Percentiles rank a stretch among this genome's conserved stretches.
Evolutionary conservation across 176 grass and related monocot species (phyloP).

Genomic region (Bromus sterilis): DNA sequence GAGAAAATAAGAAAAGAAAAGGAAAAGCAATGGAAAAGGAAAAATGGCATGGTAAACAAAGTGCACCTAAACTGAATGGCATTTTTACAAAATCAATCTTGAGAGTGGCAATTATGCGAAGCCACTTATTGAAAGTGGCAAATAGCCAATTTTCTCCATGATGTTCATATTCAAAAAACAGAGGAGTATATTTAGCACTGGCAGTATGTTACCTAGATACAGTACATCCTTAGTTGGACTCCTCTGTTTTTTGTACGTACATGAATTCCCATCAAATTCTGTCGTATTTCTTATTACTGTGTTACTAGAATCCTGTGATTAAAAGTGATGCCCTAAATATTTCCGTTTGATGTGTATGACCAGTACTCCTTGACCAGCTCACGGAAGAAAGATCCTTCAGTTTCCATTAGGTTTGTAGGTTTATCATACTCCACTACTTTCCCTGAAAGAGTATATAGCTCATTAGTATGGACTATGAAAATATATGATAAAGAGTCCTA

Average conservation of each 20-base stretch:
- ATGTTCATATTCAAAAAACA: too few species aligned
- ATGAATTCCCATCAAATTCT: neutral
- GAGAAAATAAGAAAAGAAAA: too few species aligned
- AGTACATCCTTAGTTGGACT: neutral
- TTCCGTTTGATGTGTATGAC: slow-evolving; percentile 39
- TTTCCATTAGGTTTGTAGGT: slow-evolving; percentile 70
- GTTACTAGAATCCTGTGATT: neutral
- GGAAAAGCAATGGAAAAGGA: too few species aligned
- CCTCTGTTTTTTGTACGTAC: neutral
- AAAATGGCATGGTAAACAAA: too few species aligned
- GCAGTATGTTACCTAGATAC: neutral
- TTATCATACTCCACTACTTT: slow-evolving; percentile 68
- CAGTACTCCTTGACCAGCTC: slow-evolving; percentile 73
- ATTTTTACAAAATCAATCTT: too few species aligned
- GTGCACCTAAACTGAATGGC: too few species aligned
- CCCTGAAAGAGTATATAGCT: slow-evolving; percentile 20
- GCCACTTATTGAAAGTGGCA: too few species aligned
- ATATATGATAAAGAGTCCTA: neutral
- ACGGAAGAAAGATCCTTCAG: slow-evolving; percentile 55
- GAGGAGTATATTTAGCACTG: neutral
- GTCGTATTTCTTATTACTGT: neutral
- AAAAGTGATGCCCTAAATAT: neutral
- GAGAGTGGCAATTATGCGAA: too few species aligned
- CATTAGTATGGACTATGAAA: neutral
- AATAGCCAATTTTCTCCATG: too few species aligned